Conservation (phyloP, 495 filamentous ascomycete species). For the Hyaloscypha variabilis region DNA sequence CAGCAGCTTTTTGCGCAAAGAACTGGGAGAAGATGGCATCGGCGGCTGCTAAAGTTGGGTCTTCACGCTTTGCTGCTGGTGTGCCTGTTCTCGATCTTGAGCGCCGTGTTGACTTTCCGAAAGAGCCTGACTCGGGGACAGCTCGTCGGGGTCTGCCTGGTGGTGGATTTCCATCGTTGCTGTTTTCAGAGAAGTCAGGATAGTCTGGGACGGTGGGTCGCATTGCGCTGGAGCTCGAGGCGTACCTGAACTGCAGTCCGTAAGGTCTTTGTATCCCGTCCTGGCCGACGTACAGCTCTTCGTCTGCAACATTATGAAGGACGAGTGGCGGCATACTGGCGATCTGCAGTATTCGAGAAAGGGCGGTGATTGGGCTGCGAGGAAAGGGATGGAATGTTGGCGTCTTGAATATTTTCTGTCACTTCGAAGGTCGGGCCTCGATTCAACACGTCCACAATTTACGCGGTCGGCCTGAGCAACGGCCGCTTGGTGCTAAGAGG, state of each 20-base stretch:
- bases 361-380: background rate
- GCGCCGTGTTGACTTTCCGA: slow-evolving; percentile 57
- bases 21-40: slow-evolving; percentile 44
- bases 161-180: slow-evolving; percentile 38
- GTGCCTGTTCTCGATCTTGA: slow-evolving; percentile 54
- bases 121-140: slow-evolving; percentile 53
- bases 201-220: slow-evolving; percentile 16
- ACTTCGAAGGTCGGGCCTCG: background rate
- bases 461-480: slow-evolving; percentile 3
- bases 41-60: slow-evolving; percentile 55
- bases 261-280: slow-evolving; percentile 59
- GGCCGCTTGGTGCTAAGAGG: background rate
- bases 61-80: slow-evolving; percentile 52
- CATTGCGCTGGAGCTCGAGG: slow-evolving; percentile 13
- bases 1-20: slow-evolving; percentile 22
- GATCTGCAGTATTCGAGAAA: slow-evolving; percentile 3
- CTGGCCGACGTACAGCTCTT: slow-evolving; percentile 58
- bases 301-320: slow-evolving; percentile 60
- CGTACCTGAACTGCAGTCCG: slow-evolving; percentile 58
- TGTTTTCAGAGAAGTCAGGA: slow-evolving; percentile 31
- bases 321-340: slow-evolving; percentile 55
- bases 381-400: slow-evolving; percentile 1
- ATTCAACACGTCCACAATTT: slow-evolving; percentile 3
- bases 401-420: slow-evolving; percentile 11
- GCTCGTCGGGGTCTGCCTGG: slow-evolving; percentile 40